These are phyloP conservation scores for Camellia granthamiana DNA, from an alignment of 148 eudicot genomes.

Conservation along the genomic window DNA sequence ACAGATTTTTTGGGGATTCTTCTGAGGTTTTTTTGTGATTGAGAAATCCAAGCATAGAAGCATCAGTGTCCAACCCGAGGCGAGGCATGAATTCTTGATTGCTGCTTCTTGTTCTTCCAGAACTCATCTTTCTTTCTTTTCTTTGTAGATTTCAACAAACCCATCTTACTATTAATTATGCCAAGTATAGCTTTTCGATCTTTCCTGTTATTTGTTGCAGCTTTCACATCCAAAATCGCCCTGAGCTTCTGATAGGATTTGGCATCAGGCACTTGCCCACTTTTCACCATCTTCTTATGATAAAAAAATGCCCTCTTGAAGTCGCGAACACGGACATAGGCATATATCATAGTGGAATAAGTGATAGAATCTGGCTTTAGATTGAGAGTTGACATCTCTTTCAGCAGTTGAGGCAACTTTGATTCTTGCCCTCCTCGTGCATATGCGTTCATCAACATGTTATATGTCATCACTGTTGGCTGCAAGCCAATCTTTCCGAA, in stretches of 20 bases:
- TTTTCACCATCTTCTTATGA: constrained; percentile 89
- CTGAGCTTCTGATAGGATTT: constrained; percentile 73
- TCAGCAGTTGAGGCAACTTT: constrained; percentile 75
- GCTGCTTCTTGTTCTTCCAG: constrained; percentile 74
- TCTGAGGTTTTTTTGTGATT: too few relatives aligned
- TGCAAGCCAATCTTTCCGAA: constrained; percentile 74
- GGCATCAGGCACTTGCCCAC: constrained; percentile 77
- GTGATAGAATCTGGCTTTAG: constrained; percentile 87
- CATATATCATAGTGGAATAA: constrained; percentile 84
- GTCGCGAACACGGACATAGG: constrained; percentile 83
- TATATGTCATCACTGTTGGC: constrained; percentile 88
- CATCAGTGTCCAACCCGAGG: constrained; percentile 21
- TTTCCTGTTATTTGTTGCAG: constrained; percentile 70
- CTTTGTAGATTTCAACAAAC: constrained; percentile 55
- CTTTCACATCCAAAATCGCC: constrained; percentile 75
- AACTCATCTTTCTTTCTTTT: constrained; percentile 86
- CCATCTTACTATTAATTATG: constrained; percentile 69
- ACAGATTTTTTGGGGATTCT: too few relatives aligned
- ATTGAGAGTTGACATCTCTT: constrained; percentile 69
- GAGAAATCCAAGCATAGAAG: background rate
- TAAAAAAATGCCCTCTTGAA: constrained; percentile 82
- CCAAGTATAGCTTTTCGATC: constrained; percentile 78
- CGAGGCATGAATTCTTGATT: constrained; percentile 31
- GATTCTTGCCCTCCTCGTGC: constrained; percentile 84
- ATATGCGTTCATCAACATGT: constrained; percentile 94